phyloP scores from a whole-genome alignment of 805 yeast species.

The Wilhelminamyces savonicus region DNA sequence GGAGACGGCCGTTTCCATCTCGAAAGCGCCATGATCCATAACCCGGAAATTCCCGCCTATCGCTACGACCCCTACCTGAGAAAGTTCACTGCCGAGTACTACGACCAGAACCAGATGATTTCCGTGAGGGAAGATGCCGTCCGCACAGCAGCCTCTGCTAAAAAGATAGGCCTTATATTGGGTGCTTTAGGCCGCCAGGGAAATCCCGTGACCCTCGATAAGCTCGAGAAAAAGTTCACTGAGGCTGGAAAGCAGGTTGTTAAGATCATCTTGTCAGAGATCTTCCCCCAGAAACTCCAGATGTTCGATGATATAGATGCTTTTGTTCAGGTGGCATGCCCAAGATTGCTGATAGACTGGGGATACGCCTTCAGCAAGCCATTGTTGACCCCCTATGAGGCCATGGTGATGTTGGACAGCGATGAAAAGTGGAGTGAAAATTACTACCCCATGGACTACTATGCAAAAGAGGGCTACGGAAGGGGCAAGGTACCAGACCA shows the following conservation, averaged over 20 bases:
- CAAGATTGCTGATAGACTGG: slow-evolving; percentile 95
- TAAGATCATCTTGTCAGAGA: slow-evolving; percentile 82
- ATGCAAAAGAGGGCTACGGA: slow-evolving; percentile 85
- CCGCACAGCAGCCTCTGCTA: slow-evolving; percentile 48
- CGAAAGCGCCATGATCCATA: slow-evolving; percentile 95
- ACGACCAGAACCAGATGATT: slow-evolving; percentile 80
- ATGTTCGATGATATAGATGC: slow-evolving; percentile 92
- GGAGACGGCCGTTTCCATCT: slow-evolving; percentile 97
- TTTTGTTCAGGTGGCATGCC: slow-evolving; percentile 96
- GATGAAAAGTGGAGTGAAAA: slow-evolving; percentile 59
- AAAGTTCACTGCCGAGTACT: slow-evolving; percentile 82
- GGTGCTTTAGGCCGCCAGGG: slow-evolving; percentile 98
- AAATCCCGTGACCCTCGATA: slow-evolving; percentile 65
- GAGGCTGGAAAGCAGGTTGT: slow-evolving; percentile 61
- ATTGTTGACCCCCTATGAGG: slow-evolving; percentile 89
- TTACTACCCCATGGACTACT: slow-evolving; percentile 94
- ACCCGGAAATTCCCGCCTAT: slow-evolving; percentile 86
- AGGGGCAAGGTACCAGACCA: slow-evolving; percentile 68
- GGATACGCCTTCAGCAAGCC: slow-evolving; percentile 96
- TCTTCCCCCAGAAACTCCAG: slow-evolving; percentile 86
- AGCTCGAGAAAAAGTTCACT: slow-evolving; percentile 50
- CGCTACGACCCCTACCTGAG: slow-evolving; percentile 94
- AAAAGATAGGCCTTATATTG: slow-evolving; percentile 73
- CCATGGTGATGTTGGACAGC: slow-evolving; percentile 78
- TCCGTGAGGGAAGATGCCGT: slow-evolving; percentile 72